Evolutionary conservation across 331 rosid genomes (phyloP), one percentile per base, ranked within the genome.

Genomic region (Stylosanthes scabra): DNA sequence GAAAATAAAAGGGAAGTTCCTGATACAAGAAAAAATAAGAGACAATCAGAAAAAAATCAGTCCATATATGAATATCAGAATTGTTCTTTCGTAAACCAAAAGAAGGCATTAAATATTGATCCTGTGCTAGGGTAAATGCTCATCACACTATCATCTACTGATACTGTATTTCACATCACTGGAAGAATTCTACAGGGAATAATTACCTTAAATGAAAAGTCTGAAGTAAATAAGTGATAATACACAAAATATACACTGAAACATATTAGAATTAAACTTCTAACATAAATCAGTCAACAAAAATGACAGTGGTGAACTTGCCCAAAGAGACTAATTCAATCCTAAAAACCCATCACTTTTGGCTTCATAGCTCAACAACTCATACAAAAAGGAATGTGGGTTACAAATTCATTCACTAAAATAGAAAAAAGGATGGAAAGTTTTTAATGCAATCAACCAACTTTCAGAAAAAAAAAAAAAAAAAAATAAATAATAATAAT

Each of bases 261-360:
- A 62, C 14, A 37, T 29, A 70, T 31, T 54, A 70, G 62, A 51
- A 52, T 28, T 40, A 68, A 61, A 59, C 20, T 46, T 60, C 0
- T 1, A 59, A 28, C 5, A 76, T 6, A 63, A 42, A 56, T 13
- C 12, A 71, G 52, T 64, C 40, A 40, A 8, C 20, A 71, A 55
- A 25, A 14, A 63, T 15, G 37, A 16, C 11, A 8, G 50, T 20
- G 55, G 40, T 25, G 56, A 67, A 50, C 25, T 2, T 29, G 25
- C 6, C 47, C 12, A 25, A 47, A 1, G n/a, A 41, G 46, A 41
- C 0, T 41, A 9, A 41, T 41, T 9, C 4, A 41, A 42, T 42
- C 57, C 11, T 34, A 1, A 4, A 45, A 71, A 44, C 15, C 47
- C 57, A n/a, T 45, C 45, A 44, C 28, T 44, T 71, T 31, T 8